These are phyloP conservation scores for Umbelopsis vinacea DNA, from an alignment of 192 early-diverging fungal genomes.

Conservation along the genomic window DNA sequence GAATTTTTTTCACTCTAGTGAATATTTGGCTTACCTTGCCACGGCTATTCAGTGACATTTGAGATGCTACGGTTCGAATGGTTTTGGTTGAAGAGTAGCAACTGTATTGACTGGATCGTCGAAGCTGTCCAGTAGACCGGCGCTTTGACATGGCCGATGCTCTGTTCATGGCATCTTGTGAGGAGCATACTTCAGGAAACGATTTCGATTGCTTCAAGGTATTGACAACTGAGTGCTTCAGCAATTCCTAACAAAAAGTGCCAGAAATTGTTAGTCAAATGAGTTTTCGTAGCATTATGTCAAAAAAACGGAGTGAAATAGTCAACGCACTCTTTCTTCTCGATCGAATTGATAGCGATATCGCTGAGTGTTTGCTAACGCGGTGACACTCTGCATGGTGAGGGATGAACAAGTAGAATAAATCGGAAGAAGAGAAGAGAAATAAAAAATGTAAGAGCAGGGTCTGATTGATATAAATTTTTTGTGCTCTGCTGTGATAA, in stretches of 20 bases:
- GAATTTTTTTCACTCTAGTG: background rate
- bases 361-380: conserved; percentile 12
- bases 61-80: conserved; percentile 1
- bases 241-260: background rate
- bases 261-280: background rate
- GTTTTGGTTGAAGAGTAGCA: conserved; percentile 17
- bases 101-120: conserved; percentile 23
- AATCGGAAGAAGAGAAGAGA: background rate
- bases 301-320: background rate
- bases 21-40: conserved; percentile 3
- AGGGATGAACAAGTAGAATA: background rate
- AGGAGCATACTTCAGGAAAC: background rate
- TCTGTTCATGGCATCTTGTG: background rate
- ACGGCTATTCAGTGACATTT: conserved; percentile 13
- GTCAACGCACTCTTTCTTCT: conserved; percentile 12
- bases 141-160: conserved; percentile 26
- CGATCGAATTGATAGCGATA: conserved; percentile 18
- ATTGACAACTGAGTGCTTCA: background rate
- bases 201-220: conserved; percentile 18
- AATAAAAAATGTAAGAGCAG: background rate
- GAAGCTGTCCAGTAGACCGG: conserved; percentile 38
- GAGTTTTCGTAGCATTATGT: background rate
- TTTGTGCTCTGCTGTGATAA: conserved; percentile 1
- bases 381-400: conserved; percentile 16
- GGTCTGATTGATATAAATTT: background rate